phyloP scores from a whole-genome alignment of 1,139 yeast species.

The Suhomyces panamericanus region DNA sequence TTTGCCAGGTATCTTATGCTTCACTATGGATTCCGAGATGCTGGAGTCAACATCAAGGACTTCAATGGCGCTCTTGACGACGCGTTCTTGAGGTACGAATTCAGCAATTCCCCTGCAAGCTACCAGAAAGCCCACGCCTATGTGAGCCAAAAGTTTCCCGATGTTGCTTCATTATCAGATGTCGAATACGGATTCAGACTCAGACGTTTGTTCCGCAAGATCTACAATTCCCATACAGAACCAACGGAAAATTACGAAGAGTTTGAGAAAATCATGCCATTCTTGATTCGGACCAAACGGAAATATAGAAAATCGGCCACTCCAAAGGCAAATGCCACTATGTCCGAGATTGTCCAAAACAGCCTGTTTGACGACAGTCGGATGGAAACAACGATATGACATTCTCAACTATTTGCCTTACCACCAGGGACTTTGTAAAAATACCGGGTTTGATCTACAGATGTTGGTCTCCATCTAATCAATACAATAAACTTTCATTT shows the following conservation, averaged over 20 bases:
- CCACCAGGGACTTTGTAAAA: too few species aligned
- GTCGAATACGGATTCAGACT: slow-evolving; percentile 19
- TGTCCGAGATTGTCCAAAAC: background rate
- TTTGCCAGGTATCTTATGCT: slow-evolving; percentile 19
- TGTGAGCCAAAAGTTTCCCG: slow-evolving; percentile 4
- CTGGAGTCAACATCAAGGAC: slow-evolving; percentile 11
- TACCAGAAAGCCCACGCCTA: slow-evolving; percentile 7
- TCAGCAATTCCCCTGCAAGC: slow-evolving; percentile 4
- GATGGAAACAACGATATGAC: slow-evolving; percentile 3
- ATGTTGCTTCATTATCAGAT: slow-evolving; percentile 10
- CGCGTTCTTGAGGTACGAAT: slow-evolving; percentile 14
- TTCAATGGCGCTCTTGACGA: slow-evolving; percentile 18
- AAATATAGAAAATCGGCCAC: background rate
- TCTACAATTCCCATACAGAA: slow-evolving; percentile 19
- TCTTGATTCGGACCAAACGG: background rate
- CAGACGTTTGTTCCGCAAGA: slow-evolving; percentile 18
- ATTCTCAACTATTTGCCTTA: background rate
- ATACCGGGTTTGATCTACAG: too few species aligned
- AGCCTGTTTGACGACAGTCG: background rate
- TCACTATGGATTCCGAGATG: slow-evolving; percentile 21
- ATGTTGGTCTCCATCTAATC: too few species aligned
- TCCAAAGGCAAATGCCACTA: background rate
- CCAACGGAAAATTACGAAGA: slow-evolving; percentile 19
- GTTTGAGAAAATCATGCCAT: slow-evolving; percentile 10
- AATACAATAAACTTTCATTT: too few species aligned